Evolutionary conservation across 2,329 filamentous ascomycete species (phyloP), one percentile per base, ranked within the genome.

Genomic region (Fusarium tricinctum): DNA sequence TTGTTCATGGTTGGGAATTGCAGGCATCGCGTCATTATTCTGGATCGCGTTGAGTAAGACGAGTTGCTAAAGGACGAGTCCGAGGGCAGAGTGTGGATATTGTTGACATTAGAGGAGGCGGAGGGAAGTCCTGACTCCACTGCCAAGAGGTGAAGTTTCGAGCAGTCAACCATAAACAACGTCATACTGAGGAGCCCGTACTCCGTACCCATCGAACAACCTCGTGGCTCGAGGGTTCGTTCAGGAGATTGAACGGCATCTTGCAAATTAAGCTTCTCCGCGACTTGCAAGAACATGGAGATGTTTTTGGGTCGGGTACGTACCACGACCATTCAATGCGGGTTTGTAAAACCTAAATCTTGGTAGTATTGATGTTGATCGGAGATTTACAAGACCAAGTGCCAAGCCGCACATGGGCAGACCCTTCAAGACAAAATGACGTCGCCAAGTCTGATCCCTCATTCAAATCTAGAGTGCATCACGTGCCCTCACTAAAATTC

Each of bases 21-120:
- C 35, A 46, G 46, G 23, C 62, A 62, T 69, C 52, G 63, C 66
- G 66, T 69, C 66, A 70, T 63, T 55, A 69, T 38, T 38, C 35
- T 63, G 61, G 66, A 57, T 54, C 66, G 39, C 9, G 38, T 39
- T 32, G 51, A 65, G 60, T 40, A 47, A 60, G 2, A 48, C 26
- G 45, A 43, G 42, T 44, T 42, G 47, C 46, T 42, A 55, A 33
- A 64, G 38, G 44, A 17, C 50, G 56, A 61, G 46, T 65, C 38
- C 35, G 40, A 60, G 51, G 22, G 22, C 26, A 49, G 22, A 45
- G 17, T 26, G 66, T 69, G 66, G 66, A 66, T 69, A 69, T 69
- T 17, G 32, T 62, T 20, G 30, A 58, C 47, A 45, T 58, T 59
- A 20, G 20, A 60, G 51, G 49, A 63, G 58, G 39, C 38, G 43